These are phyloP conservation scores for Ceratocystis papillata DNA, from an alignment of 2,329 filamentous ascomycete genomes.

Conservation along the genomic window DNA sequence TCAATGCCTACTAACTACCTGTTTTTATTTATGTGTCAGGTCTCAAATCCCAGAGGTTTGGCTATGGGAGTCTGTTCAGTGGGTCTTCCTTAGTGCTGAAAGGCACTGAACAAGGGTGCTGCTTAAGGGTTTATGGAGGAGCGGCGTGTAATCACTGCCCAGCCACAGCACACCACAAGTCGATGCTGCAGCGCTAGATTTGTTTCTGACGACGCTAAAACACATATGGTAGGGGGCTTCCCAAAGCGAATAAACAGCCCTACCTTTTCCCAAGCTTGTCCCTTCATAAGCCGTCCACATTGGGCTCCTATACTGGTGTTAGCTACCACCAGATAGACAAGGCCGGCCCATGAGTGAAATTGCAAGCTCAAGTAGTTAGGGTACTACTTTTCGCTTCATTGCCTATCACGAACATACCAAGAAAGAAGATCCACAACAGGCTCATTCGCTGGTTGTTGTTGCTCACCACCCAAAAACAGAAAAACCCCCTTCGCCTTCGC, in stretches of 20 bases:
- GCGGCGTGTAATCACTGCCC: not conserved
- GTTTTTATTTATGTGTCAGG: not conserved
- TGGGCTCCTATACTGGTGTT: too few relatives aligned
- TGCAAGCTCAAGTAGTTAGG: not conserved
- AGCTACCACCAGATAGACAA: too few relatives aligned
- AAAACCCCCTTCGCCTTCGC: not conserved
- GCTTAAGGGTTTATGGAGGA: not conserved
- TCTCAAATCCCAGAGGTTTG: slow-evolving; percentile 2
- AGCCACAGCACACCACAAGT: not conserved
- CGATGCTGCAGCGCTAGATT: not conserved
- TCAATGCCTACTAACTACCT: not conserved
- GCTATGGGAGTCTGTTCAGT: not conserved
- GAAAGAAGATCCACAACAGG: not conserved
- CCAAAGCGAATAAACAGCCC: too few relatives aligned
- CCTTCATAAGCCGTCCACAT: too few relatives aligned
- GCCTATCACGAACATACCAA: not conserved
- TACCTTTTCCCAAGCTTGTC: too few relatives aligned
- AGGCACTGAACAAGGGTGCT: not conserved
- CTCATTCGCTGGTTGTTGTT: not conserved
- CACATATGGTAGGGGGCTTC: too few relatives aligned
- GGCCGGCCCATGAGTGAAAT: too few relatives aligned
- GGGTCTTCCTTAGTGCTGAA: not conserved
- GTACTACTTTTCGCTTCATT: not conserved
- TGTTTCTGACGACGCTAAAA: too few relatives aligned
- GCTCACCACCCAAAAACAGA: not conserved